phyloP scores from a whole-genome alignment of 2,329 filamentous ascomycete species.

The Apiospora sp. region DNA sequence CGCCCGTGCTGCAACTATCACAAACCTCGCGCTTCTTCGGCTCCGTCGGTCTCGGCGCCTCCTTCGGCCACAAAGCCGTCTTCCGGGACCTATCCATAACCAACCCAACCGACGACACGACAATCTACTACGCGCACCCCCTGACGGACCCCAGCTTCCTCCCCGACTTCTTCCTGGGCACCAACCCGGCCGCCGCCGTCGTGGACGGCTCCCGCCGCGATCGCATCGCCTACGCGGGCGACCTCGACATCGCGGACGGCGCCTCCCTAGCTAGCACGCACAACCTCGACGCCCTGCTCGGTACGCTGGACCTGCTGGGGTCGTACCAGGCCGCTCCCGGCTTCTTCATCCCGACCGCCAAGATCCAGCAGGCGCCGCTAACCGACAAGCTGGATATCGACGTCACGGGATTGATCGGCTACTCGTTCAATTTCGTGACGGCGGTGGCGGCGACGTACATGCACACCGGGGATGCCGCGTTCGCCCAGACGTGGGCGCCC shows the following conservation, averaged over 20 bases:
- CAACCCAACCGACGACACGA: slow-evolving; percentile 24
- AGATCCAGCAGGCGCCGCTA: slow-evolving; percentile 42
- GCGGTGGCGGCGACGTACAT: slow-evolving; percentile 41
- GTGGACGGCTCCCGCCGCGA: slow-evolving; percentile 47
- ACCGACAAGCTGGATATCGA: slow-evolving; percentile 33
- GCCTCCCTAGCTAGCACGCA: slow-evolving; percentile 40
- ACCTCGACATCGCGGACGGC: slow-evolving; percentile 41
- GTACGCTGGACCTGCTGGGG: slow-evolving; percentile 40
- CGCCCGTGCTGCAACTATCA: slow-evolving; percentile 35
- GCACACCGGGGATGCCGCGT: slow-evolving; percentile 38
- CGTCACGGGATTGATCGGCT: slow-evolving; percentile 44
- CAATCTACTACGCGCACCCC: slow-evolving; percentile 34
- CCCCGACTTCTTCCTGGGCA: slow-evolving; percentile 45
- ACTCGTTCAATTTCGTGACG: slow-evolving; percentile 43
- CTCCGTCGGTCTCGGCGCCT: slow-evolving; percentile 44
- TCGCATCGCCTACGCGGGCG: slow-evolving; percentile 43
- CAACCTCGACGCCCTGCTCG: slow-evolving; percentile 37
- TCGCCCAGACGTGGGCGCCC: slow-evolving; percentile 41
- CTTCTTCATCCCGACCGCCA: slow-evolving; percentile 43
- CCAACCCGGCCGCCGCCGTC: slow-evolving; percentile 42
- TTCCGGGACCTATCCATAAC: slow-evolving; percentile 36
- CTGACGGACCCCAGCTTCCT: slow-evolving; percentile 41
- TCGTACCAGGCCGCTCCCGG: slow-evolving; percentile 40
- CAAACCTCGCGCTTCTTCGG: slow-evolving; percentile 40
- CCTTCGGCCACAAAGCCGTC: slow-evolving; percentile 39